Evolutionary conservation across 2,329 filamentous ascomycete genomes (phyloP).

Genomic region (Beauveria pseudobassiana): DNA sequence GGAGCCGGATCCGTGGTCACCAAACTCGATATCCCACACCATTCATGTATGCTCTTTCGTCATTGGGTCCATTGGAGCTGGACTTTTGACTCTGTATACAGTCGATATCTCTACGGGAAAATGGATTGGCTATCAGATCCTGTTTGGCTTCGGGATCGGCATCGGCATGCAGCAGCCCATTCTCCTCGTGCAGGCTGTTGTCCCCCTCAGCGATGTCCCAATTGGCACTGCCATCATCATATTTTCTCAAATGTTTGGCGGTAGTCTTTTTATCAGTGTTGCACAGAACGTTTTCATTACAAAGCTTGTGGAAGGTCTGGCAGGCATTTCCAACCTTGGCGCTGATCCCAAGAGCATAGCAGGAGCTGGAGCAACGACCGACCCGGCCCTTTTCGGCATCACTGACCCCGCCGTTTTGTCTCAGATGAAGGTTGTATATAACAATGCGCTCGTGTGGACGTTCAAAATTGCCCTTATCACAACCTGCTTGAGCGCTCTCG

Average conservation of each 20-base stretch:
- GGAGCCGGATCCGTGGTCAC: not conserved
- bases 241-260: conserved; percentile 11
- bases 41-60: not conserved
- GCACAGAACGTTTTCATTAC: conserved; percentile 14
- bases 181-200: conserved; percentile 13
- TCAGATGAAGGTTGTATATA: not conserved
- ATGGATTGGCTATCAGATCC: conserved; percentile 13
- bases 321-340: not conserved
- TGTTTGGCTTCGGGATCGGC: conserved; percentile 14
- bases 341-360: not conserved
- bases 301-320: not conserved
- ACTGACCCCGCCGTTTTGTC: not conserved
- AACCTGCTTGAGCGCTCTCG: not conserved
- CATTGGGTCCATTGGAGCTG: not conserved
- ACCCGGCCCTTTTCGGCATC: not conserved
- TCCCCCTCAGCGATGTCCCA: conserved; percentile 13
- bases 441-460: not conserved
- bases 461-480: not conserved
- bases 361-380: not conserved
- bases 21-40: conserved; percentile 10
- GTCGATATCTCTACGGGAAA: not conserved
- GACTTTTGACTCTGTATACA: not conserved
- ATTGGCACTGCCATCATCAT: conserved; percentile 13
- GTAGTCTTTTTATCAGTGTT: conserved; percentile 13
- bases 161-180: conserved; percentile 13